phyloP scores from a whole-genome alignment of 1,284 basidiomycete genomes.

The Sparassis latifolia region DNA sequence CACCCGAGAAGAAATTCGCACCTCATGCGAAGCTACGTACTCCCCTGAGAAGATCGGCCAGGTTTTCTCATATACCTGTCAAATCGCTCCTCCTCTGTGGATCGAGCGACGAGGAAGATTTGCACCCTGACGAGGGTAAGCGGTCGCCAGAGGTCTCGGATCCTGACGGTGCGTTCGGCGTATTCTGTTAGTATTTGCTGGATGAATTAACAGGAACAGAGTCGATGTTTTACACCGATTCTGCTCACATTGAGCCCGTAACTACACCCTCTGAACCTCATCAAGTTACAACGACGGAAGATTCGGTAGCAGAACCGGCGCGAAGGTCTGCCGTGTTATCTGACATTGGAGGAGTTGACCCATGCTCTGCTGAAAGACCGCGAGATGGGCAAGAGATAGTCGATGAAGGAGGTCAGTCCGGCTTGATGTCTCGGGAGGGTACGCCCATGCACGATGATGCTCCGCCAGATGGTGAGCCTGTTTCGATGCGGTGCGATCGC shows the following conservation, averaged over 20 bases:
- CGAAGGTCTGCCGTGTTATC: conserved; percentile 1
- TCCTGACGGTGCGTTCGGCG: no score
- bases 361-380: no score
- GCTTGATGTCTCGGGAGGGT: conserved; percentile 5
- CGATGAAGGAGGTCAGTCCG: conserved; percentile 1
- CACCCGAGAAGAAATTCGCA: conserved; percentile 46
- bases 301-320: neutral
- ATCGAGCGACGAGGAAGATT: conserved; percentile 11
- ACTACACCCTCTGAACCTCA: neutral
- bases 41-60: conserved; percentile 45
- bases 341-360: no score
- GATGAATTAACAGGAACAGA: no score
- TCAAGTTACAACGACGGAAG: neutral
- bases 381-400: no score
- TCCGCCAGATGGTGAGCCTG: conserved; percentile 23
- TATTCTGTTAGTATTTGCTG: no score
- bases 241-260: neutral
- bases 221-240: no score
- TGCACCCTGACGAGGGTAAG: conserved; percentile 22
- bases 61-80: conserved; percentile 32
- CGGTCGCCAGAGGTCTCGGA: no score
- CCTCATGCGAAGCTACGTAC: conserved; percentile 27
- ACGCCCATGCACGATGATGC: conserved; percentile 18
- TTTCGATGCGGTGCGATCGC: neutral
- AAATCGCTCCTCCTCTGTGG: conserved; percentile 21